These are phyloP conservation scores for Leptographium galeiforme DNA, from an alignment of 2,329 filamentous ascomycete species.

Conservation along the genomic window DNA sequence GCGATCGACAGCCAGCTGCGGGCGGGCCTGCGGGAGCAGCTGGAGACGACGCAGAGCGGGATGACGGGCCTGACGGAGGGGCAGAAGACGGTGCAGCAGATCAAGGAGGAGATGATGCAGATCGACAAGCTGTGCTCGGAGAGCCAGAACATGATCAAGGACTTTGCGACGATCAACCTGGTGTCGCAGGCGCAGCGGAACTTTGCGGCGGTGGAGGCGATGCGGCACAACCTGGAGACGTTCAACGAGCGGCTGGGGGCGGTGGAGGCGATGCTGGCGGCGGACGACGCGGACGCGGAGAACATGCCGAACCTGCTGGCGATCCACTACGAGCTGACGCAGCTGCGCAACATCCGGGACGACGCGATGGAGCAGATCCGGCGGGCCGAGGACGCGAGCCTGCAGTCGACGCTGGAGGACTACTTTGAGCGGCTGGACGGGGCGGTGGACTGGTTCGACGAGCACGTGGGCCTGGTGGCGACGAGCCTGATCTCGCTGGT, in stretches of 20 bases:
- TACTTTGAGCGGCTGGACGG: slow-evolving; percentile 81
- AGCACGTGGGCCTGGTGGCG: slow-evolving; percentile 78
- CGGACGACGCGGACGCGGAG: slow-evolving; percentile 76
- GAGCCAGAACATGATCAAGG: slow-evolving; percentile 91
- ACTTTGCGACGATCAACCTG: slow-evolving; percentile 85
- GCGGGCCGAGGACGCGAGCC: slow-evolving; percentile 55
- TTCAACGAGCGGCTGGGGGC: slow-evolving; percentile 67
- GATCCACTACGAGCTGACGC: slow-evolving; percentile 84
- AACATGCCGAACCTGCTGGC: slow-evolving; percentile 84
- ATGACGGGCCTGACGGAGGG: slow-evolving; percentile 82
- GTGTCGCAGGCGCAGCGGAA: slow-evolving; percentile 93
- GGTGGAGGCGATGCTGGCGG: slow-evolving; percentile 64
- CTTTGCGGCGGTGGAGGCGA: slow-evolving; percentile 84
- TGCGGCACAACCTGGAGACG: slow-evolving; percentile 79
- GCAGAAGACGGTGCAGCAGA: slow-evolving; percentile 79
- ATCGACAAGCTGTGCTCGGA: slow-evolving; percentile 97
- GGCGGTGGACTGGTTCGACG: slow-evolving; percentile 88
- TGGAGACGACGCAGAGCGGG: slow-evolving; percentile 86
- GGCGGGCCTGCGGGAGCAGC: slow-evolving; percentile 76
- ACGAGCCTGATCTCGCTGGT: slow-evolving; percentile 83
- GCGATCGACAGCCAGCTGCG: slow-evolving; percentile 85
- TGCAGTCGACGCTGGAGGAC: slow-evolving; percentile 74
- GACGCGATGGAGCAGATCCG: slow-evolving; percentile 95
- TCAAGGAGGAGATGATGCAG: slow-evolving; percentile 97
- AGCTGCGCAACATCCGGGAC: slow-evolving; percentile 85